Base-by-base conservation (phyloP, 768 basidiomycete genomes). In the Leccinum incarnatum region DNA sequence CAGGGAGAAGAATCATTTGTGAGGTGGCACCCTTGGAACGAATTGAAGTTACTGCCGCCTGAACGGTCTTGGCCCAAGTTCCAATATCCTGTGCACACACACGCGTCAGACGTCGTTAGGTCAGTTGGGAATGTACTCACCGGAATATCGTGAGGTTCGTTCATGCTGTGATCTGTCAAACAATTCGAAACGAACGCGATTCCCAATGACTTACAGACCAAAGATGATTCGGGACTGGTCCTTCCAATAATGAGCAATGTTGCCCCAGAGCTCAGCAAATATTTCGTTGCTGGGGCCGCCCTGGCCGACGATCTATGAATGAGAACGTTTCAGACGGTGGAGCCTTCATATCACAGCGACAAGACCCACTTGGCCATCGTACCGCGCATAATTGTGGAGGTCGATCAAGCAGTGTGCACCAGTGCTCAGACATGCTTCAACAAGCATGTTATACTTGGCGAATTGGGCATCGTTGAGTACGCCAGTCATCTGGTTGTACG, bases 21-120 rank as follows among this genome's bases (percentile, higher is more conserved):
- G 75, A 70, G 0, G 74, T 81, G 1, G 85, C 86, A 12, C 81
- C 81, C 8, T 36, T 27, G 2, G 76, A 42, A n/a, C 86, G 81
- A 61, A 87, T 86, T 3, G 83, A 84, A 19, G 81, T 84, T n/a
- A 86, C 83, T 15, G 80, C 82, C 17, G 79, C 79, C 69, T 86
- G 83, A 30, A 85, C 68, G 1, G 80, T 70, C n/a, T 61, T 67
- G 7, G 82, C 84, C 83, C 83, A 85, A 1, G 69, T 62, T 29
- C 55, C 60, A 66, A 83, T 82, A 59, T 76, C 67, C 67, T 68
- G 29, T 42, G n/a, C n/a, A n/a, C n/a, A 0, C 6, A 55, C 27
- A 14, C 29, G 4, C 8, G 5, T 50, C 7, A 1, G 50, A 45
- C 25, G n/a, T 21, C 4, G n/a, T 46, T n/a, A 37, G n/a, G n/a